Base-by-base conservation (phyloP, 2,329 filamentous ascomycete genomes). In the Fusarium sp. region DNA sequence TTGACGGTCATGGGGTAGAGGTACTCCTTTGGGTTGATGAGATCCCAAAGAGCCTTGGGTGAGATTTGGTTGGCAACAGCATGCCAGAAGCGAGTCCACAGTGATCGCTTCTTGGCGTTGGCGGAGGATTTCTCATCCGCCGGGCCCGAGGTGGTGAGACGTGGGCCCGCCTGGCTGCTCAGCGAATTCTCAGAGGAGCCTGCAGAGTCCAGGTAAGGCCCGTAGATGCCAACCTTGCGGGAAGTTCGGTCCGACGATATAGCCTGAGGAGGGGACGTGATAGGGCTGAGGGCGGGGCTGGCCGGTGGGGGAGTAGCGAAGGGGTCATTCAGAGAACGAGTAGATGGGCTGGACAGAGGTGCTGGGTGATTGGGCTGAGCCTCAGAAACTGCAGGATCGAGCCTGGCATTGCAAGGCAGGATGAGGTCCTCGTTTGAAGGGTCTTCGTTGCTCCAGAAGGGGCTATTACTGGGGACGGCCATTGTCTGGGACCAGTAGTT, bases 1-100 rank as follows among this genome's bases (percentile, higher is more conserved):
- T 51, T 61, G 7, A 64, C 16, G 13, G 62, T 64, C 46, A 64
- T 64, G 16, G 62, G 62, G 40, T 58, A 64, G 6, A 64, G 42
- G 57, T 64, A 64, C 9, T 64, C 62, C 9, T 56, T 33, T 1
- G 62, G 62, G 42, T 61, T 64, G 23, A 61, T 40, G 50, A 64
- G 51, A 10, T 61, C 57, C 62, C 62, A 64, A 18, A 61, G 46
- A 11, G 57, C 42, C 16, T 36, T 60, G 18, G 53, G 38, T 11
- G 62, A 64, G 42, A 64, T 51, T 23, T 44, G 62, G 6, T 50
- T 44, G 49, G 42, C 53, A n/a, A 64, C 14, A 29, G 33, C 31
- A 16, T 27, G 23, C 13, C 23, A 36, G 27, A 44, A 31, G 16
- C 38, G 40, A 29, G 18, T 23, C 40, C 16, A 44, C 20, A 56